These are phyloP conservation scores for Mycena polygramma DNA, from an alignment of 768 basidiomycete species.

Conservation along the genomic window DNA sequence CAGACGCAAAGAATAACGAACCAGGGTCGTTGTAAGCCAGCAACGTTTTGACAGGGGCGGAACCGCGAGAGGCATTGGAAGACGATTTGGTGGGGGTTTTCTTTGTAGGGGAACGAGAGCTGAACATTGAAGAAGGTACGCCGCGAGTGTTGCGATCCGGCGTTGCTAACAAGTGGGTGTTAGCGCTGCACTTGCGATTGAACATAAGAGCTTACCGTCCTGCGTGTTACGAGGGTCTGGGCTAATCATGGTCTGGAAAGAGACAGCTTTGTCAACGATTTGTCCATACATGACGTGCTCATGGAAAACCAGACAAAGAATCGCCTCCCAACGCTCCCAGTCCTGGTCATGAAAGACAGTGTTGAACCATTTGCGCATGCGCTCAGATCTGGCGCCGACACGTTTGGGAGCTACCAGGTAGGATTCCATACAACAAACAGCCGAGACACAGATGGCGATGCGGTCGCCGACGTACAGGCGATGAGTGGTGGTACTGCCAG, in stretches of 20 bases:
- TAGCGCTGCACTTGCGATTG: no score
- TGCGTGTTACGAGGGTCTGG: not conserved
- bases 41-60: not conserved
- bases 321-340: not conserved
- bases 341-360: not conserved
- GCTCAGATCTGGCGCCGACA: not conserved
- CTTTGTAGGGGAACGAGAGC: not conserved
- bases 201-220: not conserved
- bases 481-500: not conserved
- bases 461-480: not conserved
- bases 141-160: no score
- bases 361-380: not conserved
- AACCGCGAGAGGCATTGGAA: no score
- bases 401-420: not conserved
- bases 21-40: not conserved
- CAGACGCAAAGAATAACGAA: no score
- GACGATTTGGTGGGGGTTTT: no score
- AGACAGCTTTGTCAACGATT: not conserved
- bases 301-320: not conserved
- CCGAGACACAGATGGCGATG: not conserved
- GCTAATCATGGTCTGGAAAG: constrained; percentile 1
- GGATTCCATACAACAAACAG: not conserved
- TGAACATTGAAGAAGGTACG: not conserved
- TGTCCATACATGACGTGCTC: not conserved
- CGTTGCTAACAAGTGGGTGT: no score